Percentiles rank a stretch among this genome's conserved stretches.
Evolutionary conservation across 768 basidiomycete genomes (phyloP).

Genomic region (Auriscalpium vulgare): DNA sequence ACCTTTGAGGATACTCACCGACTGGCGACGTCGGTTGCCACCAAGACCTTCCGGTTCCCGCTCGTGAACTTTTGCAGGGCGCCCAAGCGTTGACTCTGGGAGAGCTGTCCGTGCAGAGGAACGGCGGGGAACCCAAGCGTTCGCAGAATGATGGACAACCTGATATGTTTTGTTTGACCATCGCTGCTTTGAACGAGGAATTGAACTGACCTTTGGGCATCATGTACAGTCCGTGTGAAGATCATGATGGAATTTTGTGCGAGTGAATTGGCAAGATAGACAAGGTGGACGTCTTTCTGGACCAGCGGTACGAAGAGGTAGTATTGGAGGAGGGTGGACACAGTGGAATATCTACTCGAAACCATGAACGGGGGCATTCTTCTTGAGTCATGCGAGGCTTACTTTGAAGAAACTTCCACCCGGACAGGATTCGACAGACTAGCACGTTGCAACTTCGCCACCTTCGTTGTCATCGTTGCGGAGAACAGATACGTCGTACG

Average conservation of each 20-base stretch:
- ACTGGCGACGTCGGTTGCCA: slow-evolving; percentile 95
- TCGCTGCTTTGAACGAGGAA: background rate
- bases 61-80: slow-evolving; percentile 93
- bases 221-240: slow-evolving; percentile 92
- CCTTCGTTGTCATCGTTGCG: slow-evolving; percentile 98
- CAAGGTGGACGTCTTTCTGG: slow-evolving; percentile 86
- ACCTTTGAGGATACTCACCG: slow-evolving; percentile 40
- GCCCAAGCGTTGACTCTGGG: slow-evolving; percentile 88
- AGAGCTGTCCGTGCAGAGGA: slow-evolving; percentile 91
- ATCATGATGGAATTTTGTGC: slow-evolving; percentile 92
- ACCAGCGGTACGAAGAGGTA: slow-evolving; percentile 89
- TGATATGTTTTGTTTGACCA: slow-evolving; percentile 17
- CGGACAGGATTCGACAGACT: slow-evolving; percentile 90
- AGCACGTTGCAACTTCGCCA: slow-evolving; percentile 91
- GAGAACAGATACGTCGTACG: slow-evolving; percentile 95
- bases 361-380: background rate
- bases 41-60: slow-evolving; percentile 83
- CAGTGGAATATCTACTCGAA: slow-evolving; percentile 80
- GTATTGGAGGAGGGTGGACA: slow-evolving; percentile 90
- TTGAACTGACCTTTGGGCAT: slow-evolving; percentile 64
- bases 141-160: slow-evolving; percentile 83
- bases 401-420: slow-evolving; percentile 92
- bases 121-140: slow-evolving; percentile 91
- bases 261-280: slow-evolving; percentile 82
- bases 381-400: slow-evolving; percentile 21